Evolutionary conservation across 805 yeast species (phyloP).

Genomic region (Wickerhamiella azyma): DNA sequence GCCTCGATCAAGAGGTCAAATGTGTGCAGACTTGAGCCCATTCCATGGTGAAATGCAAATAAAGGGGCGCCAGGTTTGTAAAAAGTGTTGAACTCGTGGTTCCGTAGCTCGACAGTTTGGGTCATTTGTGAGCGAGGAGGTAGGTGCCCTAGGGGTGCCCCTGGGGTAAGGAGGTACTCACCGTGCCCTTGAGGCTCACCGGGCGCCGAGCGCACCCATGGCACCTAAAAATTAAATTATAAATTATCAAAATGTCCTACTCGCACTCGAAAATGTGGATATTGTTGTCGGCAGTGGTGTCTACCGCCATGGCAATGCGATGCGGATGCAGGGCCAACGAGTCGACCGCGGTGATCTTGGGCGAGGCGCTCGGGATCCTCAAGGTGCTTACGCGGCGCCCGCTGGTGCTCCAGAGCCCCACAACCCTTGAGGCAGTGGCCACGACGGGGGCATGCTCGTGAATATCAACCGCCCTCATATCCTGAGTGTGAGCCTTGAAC

Average conservation of each 20-base stretch:
- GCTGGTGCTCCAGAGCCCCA: constrained; percentile 72
- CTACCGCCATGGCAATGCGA: constrained; percentile 81
- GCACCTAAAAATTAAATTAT: background rate
- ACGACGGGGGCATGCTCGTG: constrained; percentile 96
- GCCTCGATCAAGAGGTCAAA: constrained; percentile 42
- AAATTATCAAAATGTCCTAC: background rate
- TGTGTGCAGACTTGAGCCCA: constrained; percentile 77
- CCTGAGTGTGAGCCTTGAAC: constrained; percentile 41
- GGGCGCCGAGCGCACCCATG: too few relatives aligned
- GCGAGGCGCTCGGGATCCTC: constrained; percentile 29
- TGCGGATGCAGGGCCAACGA: constrained; percentile 80
- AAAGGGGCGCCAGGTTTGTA: constrained; percentile 47
- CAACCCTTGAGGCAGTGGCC: constrained; percentile 70
- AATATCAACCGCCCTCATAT: constrained; percentile 56
- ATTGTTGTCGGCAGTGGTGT: constrained; percentile 25
- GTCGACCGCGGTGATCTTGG: constrained; percentile 30
- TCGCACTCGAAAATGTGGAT: constrained; percentile 11
- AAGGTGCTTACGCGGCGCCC: constrained; percentile 61
- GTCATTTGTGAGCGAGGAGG: constrained; percentile 53
- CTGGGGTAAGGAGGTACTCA: too few relatives aligned
- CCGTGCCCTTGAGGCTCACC: too few relatives aligned
- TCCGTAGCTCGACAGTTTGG: constrained; percentile 1
- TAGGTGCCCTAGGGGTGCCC: constrained; percentile 69
- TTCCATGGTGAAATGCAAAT: constrained; percentile 82
- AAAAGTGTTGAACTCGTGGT: constrained; percentile 24